These are phyloP conservation scores for Sedum album DNA, from an alignment of 164 flowering plant genomes.

Conservation along the genomic window DNA sequence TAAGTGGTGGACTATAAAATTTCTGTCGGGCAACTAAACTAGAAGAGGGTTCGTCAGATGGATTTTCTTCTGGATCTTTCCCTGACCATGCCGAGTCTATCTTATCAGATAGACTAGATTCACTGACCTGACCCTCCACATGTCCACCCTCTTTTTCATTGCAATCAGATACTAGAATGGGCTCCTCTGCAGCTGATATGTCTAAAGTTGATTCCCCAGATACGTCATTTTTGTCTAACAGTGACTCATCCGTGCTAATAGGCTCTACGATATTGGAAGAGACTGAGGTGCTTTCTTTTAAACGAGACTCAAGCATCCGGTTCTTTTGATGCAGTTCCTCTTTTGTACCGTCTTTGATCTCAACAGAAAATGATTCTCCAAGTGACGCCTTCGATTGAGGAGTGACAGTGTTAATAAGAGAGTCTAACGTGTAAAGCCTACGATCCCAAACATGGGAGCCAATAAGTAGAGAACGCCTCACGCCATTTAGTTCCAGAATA, in stretches of 20 bases:
- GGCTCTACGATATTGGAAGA: conserved; percentile 17
- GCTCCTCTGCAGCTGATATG: conserved; percentile 17
- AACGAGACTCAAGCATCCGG: conserved; percentile 13
- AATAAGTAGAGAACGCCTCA: conserved; percentile 61
- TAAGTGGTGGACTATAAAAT: conserved; percentile 27
- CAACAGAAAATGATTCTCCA: conserved; percentile 22
- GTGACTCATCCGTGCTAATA: conserved; percentile 13
- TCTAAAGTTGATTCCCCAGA: conserved; percentile 15
- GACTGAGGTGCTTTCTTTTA: conserved; percentile 24
- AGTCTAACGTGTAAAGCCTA: conserved; percentile 49
- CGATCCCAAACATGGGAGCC: conserved; percentile 74
- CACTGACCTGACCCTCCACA: conserved; percentile 26
- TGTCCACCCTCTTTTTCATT: conserved; percentile 21
- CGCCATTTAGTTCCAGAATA: conserved; percentile 62
- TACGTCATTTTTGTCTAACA: conserved; percentile 17
- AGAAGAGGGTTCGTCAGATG: conserved; percentile 21
- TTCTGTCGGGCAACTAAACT: conserved; percentile 18
- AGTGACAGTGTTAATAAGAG: conserved; percentile 33
- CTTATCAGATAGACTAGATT: conserved; percentile 65
- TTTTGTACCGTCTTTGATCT: conserved; percentile 31
- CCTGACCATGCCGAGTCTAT: conserved; percentile 97
- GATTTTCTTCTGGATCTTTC: conserved; percentile 28
- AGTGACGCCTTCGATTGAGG: conserved; percentile 20
- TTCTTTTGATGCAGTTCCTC: conserved; percentile 22
- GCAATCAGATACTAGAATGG: conserved; percentile 11